Base-by-base conservation (phyloP, 2,329 filamentous ascomycete genomes). In the Cordyceps cateniannulata region DNA sequence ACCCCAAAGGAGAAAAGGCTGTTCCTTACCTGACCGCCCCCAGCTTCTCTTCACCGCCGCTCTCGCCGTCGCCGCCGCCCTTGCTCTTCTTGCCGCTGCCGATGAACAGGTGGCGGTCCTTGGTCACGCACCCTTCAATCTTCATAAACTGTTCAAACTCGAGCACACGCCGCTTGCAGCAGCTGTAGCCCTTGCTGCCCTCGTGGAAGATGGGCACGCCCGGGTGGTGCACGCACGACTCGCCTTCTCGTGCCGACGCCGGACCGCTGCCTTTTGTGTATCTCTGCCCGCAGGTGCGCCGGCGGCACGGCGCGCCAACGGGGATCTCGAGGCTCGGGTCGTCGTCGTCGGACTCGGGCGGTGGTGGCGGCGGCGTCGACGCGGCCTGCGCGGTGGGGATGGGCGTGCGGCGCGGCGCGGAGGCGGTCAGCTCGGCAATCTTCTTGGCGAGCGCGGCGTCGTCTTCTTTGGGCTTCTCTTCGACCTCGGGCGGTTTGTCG, bases 121-220 rank as follows among this genome's bases (percentile, higher is more conserved):
- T 95, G 48, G 88, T 92, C 72, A 86, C 86, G 77, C 95, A 99
- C 1, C 95, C 95, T 68, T 90, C 86, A 62, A 99, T 93, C 75
- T 90, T 95, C 87, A 99, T 87, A 76, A 99, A 99, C 75, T 98
- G 89, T 73, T 99, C 93, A 74, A 99, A 99, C 72, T 99, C 95
- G 62, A 99, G 78, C 62, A 99, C 95, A 42, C 92, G 84, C 68
- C 91, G 82, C 83, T 98, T 98, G 78, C 95, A 99, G 80, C 95
- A 99, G 62, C 87, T 92, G 82, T 95, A 99, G 1, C 95, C 95
- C 79, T 99, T 99, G 77, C 91, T 96, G 40, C 95, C 95, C 78
- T 99, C 95, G 73, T 99, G 95, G 77, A 99, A 99, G 66, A 99
- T 88, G 25, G 95, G 91, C 24, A 83, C 85, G 5, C 95, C 95